A percentile compares a stretch with the other conserved stretches of the same genome.
phyloP scores from a whole-genome alignment of 2,329 filamentous ascomycete genomes.

The Aspergillus pseudoglaucus region DNA sequence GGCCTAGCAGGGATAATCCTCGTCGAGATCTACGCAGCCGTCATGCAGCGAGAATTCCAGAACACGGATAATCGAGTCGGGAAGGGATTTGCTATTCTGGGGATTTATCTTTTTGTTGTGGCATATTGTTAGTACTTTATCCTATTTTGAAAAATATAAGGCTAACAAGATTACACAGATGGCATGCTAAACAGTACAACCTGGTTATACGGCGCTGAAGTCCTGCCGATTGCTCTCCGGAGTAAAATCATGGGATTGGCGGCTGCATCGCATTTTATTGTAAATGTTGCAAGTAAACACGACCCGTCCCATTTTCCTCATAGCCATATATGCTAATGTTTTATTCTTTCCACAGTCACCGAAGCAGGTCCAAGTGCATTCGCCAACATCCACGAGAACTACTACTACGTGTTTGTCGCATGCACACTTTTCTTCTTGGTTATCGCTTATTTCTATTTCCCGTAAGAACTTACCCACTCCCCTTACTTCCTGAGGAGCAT shows the following conservation, averaged over 20 bases:
- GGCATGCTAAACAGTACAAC: conserved; percentile 50
- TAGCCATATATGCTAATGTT: too few relatives aligned
- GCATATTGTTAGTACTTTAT: conserved; percentile 41
- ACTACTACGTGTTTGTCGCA: conserved; percentile 55
- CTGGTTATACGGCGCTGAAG: conserved; percentile 52
- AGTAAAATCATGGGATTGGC: conserved; percentile 53
- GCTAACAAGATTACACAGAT: conserved; percentile 24
- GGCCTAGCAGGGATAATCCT: conserved; percentile 48
- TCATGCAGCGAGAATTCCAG: conserved; percentile 54
- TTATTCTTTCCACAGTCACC: too few relatives aligned
- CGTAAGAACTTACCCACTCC: too few relatives aligned
- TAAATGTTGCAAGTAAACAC: conserved; percentile 53
- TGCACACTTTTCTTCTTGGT: conserved; percentile 48
- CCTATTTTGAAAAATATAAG: too few relatives aligned
- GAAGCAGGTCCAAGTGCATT: conserved; percentile 52
- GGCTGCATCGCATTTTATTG: conserved; percentile 49
- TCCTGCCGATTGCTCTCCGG: conserved; percentile 47
- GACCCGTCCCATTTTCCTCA: too few relatives aligned
- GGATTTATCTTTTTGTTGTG: conserved; percentile 54
- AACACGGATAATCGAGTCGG: conserved; percentile 49
- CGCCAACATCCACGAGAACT: conserved; percentile 52
- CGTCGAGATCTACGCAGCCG: conserved; percentile 54
- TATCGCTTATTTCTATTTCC: conserved; percentile 51
- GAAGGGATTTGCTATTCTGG: conserved; percentile 54
- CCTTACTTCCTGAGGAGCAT: too few relatives aligned